Conservation (phyloP, 768 basidiomycete genomes). For the Trametes coccinea region DNA sequence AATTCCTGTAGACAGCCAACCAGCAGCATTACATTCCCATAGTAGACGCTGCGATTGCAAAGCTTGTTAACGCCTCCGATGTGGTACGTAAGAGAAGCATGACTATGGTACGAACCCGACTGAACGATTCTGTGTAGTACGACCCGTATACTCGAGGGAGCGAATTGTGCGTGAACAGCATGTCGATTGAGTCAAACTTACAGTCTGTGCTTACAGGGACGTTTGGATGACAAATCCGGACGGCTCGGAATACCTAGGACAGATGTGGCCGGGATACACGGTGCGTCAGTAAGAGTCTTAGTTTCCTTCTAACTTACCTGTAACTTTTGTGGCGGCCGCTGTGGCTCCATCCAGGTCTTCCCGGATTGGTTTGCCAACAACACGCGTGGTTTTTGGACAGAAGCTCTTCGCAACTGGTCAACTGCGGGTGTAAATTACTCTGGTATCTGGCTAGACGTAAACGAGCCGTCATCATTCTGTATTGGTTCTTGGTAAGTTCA, state of each 20-base stretch:
- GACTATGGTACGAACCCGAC: too few species aligned
- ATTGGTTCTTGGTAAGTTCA: constrained; percentile 52
- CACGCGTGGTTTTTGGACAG: constrained; percentile 59
- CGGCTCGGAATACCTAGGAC: constrained; percentile 68
- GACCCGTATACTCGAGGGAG: constrained; percentile 63
- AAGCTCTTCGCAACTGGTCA: constrained; percentile 58
- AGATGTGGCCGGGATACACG: constrained; percentile 79
- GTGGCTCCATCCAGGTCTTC: constrained; percentile 43
- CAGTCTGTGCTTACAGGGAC: constrained; percentile 40
- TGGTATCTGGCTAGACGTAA: constrained; percentile 74
- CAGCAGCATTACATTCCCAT: constrained; percentile 68
- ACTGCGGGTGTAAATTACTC: constrained; percentile 54
- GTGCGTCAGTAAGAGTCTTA: constrained; percentile 34
- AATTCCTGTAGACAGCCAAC: constrained; percentile 37
- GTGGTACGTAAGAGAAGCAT: constrained; percentile 43
- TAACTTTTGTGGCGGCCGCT: neutral
- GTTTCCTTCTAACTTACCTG: neutral
- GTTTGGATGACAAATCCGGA: constrained; percentile 78
- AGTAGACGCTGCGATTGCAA: constrained; percentile 62
- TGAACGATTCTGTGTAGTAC: constrained; percentile 44
- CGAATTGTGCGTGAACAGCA: constrained; percentile 45
- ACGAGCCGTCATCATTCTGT: constrained; percentile 67
- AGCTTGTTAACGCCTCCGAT: constrained; percentile 60
- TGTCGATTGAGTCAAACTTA: neutral
- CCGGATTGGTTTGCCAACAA: constrained; percentile 62